A percentile compares a stretch with the other conserved stretches of the same genome.
Conservation (phyloP, 2,329 filamentous ascomycete species). For the Cercospora sesami region DNA sequence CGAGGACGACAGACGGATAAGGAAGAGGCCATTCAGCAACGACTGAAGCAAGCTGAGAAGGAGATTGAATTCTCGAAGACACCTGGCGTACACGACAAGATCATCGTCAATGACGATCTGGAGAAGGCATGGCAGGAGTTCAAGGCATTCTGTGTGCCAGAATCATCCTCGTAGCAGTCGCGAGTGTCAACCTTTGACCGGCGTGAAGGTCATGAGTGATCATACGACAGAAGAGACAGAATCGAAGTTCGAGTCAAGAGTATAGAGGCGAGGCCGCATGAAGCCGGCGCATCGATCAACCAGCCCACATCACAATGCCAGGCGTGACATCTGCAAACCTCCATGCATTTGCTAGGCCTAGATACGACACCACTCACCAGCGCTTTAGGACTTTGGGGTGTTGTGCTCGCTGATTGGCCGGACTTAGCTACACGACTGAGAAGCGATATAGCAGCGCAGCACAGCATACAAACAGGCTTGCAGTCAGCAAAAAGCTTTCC, state of each 20-base stretch:
- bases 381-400: background rate
- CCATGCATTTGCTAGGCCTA: background rate
- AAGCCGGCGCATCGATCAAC: background rate
- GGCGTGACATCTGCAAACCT: background rate
- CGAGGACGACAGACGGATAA: conserved; percentile 75
- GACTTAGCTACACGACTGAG: background rate
- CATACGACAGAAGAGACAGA: background rate
- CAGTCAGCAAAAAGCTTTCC: background rate
- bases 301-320: background rate
- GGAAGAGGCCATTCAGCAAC: conserved; percentile 68
- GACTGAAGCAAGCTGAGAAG: conserved; percentile 68
- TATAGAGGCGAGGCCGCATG: background rate
- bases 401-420: background rate
- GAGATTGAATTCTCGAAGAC: conserved; percentile 73
- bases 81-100: conserved; percentile 65
- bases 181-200: background rate
- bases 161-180: conserved; percentile 16
- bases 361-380: background rate
- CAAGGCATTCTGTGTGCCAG: conserved; percentile 38
- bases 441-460: background rate
- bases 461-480: background rate
- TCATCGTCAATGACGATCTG: conserved; percentile 66
- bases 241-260: background rate
- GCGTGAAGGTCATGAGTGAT: background rate
- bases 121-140: conserved; percentile 58